Base-by-base conservation (phyloP, 2,329 filamentous ascomycete genomes). In the Aspergillus sp. region DNA sequence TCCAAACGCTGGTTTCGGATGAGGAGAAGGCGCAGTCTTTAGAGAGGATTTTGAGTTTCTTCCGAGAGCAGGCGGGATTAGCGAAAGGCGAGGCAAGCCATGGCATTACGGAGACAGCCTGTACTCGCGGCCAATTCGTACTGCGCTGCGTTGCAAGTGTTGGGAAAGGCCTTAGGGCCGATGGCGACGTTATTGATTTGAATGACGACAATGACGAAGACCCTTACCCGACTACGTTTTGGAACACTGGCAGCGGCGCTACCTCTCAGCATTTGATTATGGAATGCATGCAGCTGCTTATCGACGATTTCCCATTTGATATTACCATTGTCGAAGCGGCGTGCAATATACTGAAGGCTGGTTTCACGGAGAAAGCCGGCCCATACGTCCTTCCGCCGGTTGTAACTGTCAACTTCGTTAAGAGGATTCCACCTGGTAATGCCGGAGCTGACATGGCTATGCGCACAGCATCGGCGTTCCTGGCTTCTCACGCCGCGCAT, bases 321-420 rank as follows among this genome's bases (percentile, higher is more conserved):
- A 52, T 51, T 29, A 48, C 51, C n/a, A 60, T 66, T 7, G 58
- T 66, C 13, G 63, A 66, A 45, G 58, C 61, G 5, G 55, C 61
- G 5, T 67, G 63, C 41, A 62, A 66, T 30, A 59, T 68, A 13
- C 43, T 68, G 24, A 64, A 59, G 40, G 62, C 63, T 8, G 64
- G 64, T 3, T 67, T 60, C 36, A 66, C 64, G 3, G 64, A 68
- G 36, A 49, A 45, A 14, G 58, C 54, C 1, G 62, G 63, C 0
- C 59, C 58, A 8, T 67, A 61, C 35, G 62, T 66, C 13, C 63
- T 67, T 34, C 52, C 60, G 13, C 56, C 62, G 2, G 42, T 49
- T n/a, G 42, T 62, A 26, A 63, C 55, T 3, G 57, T 61, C 14
- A 51, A 57, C 14, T 63, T 67, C 28, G 55, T 67, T 26, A 60